Evolutionary conservation across 768 basidiomycete genomes (phyloP), one percentile per base, ranked within the genome.

Genomic region (Pleurotus sapidus): DNA sequence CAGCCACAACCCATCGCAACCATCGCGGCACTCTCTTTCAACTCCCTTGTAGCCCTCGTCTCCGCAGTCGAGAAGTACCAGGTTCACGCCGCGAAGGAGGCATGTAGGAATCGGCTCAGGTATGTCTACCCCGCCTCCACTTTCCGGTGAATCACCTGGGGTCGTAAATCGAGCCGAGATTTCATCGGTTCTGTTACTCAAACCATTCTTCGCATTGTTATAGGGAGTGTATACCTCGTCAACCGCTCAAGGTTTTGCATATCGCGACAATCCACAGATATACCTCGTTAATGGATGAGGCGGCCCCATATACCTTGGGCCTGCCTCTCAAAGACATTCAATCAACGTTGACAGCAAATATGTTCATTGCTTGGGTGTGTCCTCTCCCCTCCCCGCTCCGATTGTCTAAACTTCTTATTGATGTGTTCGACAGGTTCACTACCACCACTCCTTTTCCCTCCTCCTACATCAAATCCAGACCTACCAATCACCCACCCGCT

Each of bases 1-100:
- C 45, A 57, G 14, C 61, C 34, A 11, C 61, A 55, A 23, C 63
- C 63, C 11, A 34, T 34, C 1, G 30, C 30, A 3, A 56, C 59
- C 20, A 34, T 65, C 8, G 27, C 34, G 1, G 7, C 18, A 1
- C 4, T 61, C 11, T 43, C 55, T 6, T 60, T 60, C 27, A 30
- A 7, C 12, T 38, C 47, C 9, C 46, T 65, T 0, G n/a, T 25
- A 4, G 2, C 7, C 8, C 45, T 65, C 1, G 49, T 62, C 11
- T 58, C 61, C n/a, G 60, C 62, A 7, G 64, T 55, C 38, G 62
- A 63, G 55, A 65, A 65, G 40, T 65, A 65, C 54, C 34, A 60
- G 39, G 53, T 66, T 1, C 46, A 51, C 30, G 38, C 57, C 3
- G 57, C 57, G 30, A 42, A 25, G 14, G 40, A 40, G 42, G 38